Conservation (phyloP, 164 flowering plant species). For the Cinnamomum micranthum region DNA sequence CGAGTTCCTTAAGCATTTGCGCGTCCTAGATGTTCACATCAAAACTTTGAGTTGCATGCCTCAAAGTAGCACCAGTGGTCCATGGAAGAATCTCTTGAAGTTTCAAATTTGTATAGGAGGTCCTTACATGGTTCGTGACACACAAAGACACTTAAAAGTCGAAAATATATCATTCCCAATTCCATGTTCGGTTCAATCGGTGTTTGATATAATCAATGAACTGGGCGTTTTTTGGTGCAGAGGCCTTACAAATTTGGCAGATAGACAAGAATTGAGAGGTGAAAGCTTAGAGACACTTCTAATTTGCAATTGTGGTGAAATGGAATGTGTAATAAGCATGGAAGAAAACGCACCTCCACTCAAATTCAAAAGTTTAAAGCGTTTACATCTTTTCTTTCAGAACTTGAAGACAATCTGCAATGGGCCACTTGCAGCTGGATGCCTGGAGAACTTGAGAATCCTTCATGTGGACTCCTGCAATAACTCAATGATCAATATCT, state of each 20-base stretch:
- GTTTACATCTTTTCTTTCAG: background rate
- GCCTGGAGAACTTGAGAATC: background rate
- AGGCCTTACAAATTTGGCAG: background rate
- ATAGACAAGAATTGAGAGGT: background rate
- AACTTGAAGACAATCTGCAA: background rate
- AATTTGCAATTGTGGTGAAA: background rate
- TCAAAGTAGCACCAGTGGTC: background rate
- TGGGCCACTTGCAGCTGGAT: background rate
- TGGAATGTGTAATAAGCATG: background rate
- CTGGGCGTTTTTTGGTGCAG: too few species aligned
- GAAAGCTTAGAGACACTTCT: background rate
- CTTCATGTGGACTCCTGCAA: background rate
- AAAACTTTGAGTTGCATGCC: background rate
- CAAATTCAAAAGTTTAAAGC: background rate
- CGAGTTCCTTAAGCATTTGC: background rate
- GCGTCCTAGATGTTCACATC: background rate
- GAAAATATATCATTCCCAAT: background rate
- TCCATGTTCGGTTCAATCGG: background rate
- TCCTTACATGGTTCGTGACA: too few species aligned
- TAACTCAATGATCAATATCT: background rate
- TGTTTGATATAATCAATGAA: background rate
- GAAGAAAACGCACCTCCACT: background rate
- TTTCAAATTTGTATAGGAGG: background rate
- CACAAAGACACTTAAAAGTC: background rate
- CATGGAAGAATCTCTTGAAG: background rate